Conservation (phyloP, 2,329 filamentous ascomycete species). For the Grosmannia serpens region DNA sequence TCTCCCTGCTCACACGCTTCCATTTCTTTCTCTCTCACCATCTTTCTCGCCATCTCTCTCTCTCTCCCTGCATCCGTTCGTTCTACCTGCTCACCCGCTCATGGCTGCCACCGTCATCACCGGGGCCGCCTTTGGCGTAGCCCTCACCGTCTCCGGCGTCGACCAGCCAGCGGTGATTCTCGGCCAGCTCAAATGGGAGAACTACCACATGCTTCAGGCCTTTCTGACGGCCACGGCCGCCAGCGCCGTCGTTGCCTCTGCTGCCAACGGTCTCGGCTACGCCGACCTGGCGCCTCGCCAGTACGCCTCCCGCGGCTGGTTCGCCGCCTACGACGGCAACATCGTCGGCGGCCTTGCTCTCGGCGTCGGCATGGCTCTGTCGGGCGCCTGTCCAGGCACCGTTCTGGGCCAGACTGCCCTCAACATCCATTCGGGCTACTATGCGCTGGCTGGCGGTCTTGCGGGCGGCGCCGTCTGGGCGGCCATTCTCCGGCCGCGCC, state of each 20-base stretch:
- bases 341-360: conserved; percentile 50
- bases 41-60: not conserved
- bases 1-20: too few relatives aligned
- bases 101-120: conserved; percentile 26
- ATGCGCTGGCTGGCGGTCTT: conserved; percentile 41
- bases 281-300: conserved; percentile 33
- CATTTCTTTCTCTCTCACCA: too few relatives aligned
- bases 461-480: conserved; percentile 44
- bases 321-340: conserved; percentile 50
- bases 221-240: conserved; percentile 52
- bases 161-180: conserved; percentile 48
- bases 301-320: conserved; percentile 40
- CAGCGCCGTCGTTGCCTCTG: conserved; percentile 38
- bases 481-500: conserved; percentile 26
- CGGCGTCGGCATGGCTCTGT: conserved; percentile 54
- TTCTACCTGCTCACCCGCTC: not conserved
- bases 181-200: conserved; percentile 45
- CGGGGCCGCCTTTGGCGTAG: conserved; percentile 50
- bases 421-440: conserved; percentile 38
- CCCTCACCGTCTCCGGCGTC: conserved; percentile 48
- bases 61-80: not conserved
- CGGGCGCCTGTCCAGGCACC: conserved; percentile 55
- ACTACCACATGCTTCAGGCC: conserved; percentile 55
- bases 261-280: conserved; percentile 31
- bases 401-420: conserved; percentile 48